Evolutionary conservation across 2,329 filamentous ascomycete genomes (phyloP).

Genomic region (Colletotrichum higginsianum): DNA sequence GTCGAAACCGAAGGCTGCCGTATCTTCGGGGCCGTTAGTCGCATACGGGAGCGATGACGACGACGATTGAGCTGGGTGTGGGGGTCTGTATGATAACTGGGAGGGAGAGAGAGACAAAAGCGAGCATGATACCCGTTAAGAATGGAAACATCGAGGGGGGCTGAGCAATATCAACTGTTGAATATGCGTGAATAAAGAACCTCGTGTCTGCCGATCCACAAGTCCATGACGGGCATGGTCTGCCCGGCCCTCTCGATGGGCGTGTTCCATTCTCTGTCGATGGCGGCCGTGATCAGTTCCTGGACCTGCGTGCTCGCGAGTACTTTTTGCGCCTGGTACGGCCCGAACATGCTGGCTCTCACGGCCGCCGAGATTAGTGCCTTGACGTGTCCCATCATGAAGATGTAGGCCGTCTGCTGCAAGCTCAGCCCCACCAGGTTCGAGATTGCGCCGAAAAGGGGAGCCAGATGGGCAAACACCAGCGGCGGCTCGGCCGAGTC

Average conservation of each 20-base stretch:
- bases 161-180: conserved; percentile 72
- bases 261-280: conserved; percentile 73
- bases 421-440: conserved; percentile 72
- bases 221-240: conserved; percentile 82
- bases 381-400: conserved; percentile 82
- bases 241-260: conserved; percentile 79
- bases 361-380: conserved; percentile 84
- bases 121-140: conserved; percentile 41
- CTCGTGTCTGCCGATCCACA: conserved; percentile 89
- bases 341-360: conserved; percentile 82
- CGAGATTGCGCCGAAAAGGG: conserved; percentile 78
- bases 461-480: conserved; percentile 70
- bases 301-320: conserved; percentile 75
- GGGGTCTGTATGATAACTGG: conserved; percentile 80
- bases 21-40: conserved; percentile 80
- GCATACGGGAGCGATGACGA: conserved; percentile 87
- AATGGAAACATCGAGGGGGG: conserved; percentile 38
- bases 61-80: conserved; percentile 50
- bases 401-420: conserved; percentile 80
- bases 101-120: conserved; percentile 26
- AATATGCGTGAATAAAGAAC: conserved; percentile 88
- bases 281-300: conserved; percentile 68
- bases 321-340: conserved; percentile 83
- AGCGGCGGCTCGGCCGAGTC: conserved; percentile 27
- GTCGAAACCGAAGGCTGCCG: conserved; percentile 67